Evolutionary conservation across 75 land plant species (phyloP), one percentile per base, ranked within the genome.

Genomic region (Chamaecyparis obtusa): DNA sequence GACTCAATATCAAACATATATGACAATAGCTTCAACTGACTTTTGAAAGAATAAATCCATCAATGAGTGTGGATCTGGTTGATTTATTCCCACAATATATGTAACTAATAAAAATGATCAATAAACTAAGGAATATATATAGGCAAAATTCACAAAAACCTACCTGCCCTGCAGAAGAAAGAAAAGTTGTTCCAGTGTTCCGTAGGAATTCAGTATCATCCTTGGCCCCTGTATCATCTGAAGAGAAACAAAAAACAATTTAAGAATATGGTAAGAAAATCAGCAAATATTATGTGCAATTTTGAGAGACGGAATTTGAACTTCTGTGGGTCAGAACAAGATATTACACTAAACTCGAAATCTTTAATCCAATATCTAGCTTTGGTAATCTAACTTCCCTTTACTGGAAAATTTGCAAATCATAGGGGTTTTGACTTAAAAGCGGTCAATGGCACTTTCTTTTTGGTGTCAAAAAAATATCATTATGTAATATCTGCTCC

Each of bases 191-290:
- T 8, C 91, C 91, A 44, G 87, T 88, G 55, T 90, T 90, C 56
- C 49, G 85, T 76, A 90, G 72, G 41, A 86, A 86, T 7, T 48
- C 85, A 43, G 90, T 90, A 80, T 90, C 91, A 84, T 90, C 90
- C 39, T 36, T 77, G 78, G 91, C 86, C 30, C 91, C 89, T 24
- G 89, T 81, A 27, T 86, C 91, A 88, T 90, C 91, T 89, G 87
- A 17, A 33, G 85, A 32, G 32, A 44, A 54, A 15, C 48, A 32
- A 51, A 16, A 81, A 43, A 80, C 1, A 19, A 88, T 71, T 44
- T 67, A 32, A 27, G 55, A 35, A 19, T 2, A 17, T 81, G 16
- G 30, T 80, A 80, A 41, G 46, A 21, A 44, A 80, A 41, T 9
- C 37, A 43, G 24, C 30, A 44, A 19, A 43, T 44, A 51, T 81